A percentile compares a stretch with the other conserved stretches of the same genome.
Evolutionary conservation across 2,329 filamentous ascomycete species (phyloP).

Genomic region (Xenosphaeropsis pyriputrescens): DNA sequence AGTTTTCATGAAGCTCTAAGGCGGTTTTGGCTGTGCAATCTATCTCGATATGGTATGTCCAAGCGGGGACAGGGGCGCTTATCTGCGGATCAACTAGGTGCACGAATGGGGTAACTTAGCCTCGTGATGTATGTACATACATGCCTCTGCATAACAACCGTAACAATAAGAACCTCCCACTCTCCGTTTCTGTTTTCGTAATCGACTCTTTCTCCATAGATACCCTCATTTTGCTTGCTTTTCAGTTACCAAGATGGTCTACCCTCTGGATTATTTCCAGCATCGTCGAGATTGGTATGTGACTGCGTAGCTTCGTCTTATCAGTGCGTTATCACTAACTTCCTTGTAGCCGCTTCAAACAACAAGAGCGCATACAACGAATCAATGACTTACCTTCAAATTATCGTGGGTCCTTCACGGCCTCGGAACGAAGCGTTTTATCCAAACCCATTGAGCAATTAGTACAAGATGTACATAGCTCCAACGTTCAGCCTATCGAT

Average conservation of each 20-base stretch:
- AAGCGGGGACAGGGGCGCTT: too few relatives aligned
- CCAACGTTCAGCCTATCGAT: constrained; percentile 47
- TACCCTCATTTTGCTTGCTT: too few relatives aligned
- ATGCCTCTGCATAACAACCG: too few relatives aligned
- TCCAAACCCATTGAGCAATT: constrained; percentile 62
- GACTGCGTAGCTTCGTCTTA: not conserved
- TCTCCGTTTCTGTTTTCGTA: too few relatives aligned
- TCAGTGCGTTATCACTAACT: constrained; percentile 13
- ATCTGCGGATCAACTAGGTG: too few relatives aligned
- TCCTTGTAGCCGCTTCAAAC: constrained; percentile 55
- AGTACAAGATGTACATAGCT: constrained; percentile 64
- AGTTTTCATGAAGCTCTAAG: too few relatives aligned
- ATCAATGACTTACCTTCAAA: constrained; percentile 49
- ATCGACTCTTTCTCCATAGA: too few relatives aligned
- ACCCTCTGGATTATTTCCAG: constrained; percentile 17
- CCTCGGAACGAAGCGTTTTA: constrained; percentile 51
- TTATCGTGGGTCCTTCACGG: constrained; percentile 53
- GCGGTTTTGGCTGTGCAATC: too few relatives aligned
- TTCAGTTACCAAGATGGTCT: constrained; percentile 14
- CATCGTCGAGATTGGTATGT: constrained; percentile 17
- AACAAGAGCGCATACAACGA: constrained; percentile 55
- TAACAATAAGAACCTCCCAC: too few relatives aligned
- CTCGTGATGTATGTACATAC: too few relatives aligned
- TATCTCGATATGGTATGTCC: too few relatives aligned
- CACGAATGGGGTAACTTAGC: too few relatives aligned